Conservation (phyloP, 148 eudicot species). For the Heliosperma pusillum region DNA sequence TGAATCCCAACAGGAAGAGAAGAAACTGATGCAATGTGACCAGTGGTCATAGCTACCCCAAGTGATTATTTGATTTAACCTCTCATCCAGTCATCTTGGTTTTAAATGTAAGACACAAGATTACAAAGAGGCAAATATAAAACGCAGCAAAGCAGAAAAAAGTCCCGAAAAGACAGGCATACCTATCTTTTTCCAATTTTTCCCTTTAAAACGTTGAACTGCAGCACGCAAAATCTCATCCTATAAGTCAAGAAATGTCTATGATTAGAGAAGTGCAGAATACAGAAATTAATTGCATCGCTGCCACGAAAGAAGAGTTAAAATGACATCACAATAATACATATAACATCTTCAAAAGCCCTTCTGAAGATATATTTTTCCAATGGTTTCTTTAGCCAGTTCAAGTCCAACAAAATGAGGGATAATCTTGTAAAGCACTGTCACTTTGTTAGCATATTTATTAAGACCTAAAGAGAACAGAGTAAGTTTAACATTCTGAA, state of each 20-base stretch:
- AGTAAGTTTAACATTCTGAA: too few species aligned
- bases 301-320: not conserved
- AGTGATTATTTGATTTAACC: too few species aligned
- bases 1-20: too few species aligned
- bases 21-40: too few species aligned
- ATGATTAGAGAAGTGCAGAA: not conserved
- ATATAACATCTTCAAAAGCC: too few species aligned
- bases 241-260: constrained; percentile 32
- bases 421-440: not conserved
- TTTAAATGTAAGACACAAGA: not conserved
- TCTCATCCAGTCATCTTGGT: too few species aligned
- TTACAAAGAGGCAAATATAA: not conserved
- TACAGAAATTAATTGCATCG: too few species aligned
- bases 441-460: too few species aligned
- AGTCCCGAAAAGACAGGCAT: constrained; percentile 8
- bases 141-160: not conserved
- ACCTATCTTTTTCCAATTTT: constrained; percentile 98
- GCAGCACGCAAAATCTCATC: constrained; percentile 79
- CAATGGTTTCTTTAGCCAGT: not conserved
- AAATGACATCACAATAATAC: not conserved
- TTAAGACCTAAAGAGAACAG: too few species aligned
- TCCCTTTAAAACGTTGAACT: constrained; percentile 77
- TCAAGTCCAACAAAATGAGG: not conserved
- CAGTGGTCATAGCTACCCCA: too few species aligned
- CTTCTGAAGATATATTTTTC: too few species aligned